A percentile compares a stretch with the other conserved stretches of the same genome.
These are phyloP conservation scores for Hypoxylon sp. DNA, from an alignment of 2,329 filamentous ascomycete species.

Conservation along the genomic window DNA sequence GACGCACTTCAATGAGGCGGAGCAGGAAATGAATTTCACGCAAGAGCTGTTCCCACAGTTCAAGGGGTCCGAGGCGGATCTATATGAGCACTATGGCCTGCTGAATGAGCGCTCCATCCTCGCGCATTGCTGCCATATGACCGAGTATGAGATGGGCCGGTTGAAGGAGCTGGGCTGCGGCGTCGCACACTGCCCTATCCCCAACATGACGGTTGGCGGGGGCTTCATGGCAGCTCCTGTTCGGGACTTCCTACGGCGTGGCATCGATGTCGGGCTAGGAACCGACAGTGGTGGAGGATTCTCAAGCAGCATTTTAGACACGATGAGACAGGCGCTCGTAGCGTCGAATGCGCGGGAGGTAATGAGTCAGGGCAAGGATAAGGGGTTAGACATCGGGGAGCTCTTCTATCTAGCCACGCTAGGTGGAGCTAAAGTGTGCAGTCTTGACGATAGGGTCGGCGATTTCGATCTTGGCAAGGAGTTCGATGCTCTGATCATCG, in stretches of 20 bases:
- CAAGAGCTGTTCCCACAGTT: conserved; percentile 69
- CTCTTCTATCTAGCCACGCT: conserved; percentile 73
- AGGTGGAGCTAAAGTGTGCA: conserved; percentile 72
- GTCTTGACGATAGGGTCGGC: conserved; percentile 68
- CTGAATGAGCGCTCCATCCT: conserved; percentile 71
- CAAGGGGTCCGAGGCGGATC: conserved; percentile 67
- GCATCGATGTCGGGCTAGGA: conserved; percentile 76
- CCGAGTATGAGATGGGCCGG: conserved; percentile 67
- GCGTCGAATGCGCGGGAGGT: conserved; percentile 65
- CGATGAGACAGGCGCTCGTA: conserved; percentile 72
- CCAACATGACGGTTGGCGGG: conserved; percentile 74
- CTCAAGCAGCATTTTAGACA: conserved; percentile 71
- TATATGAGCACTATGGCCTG: conserved; percentile 71
- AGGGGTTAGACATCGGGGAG: conserved; percentile 65
- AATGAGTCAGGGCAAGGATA: conserved; percentile 59
- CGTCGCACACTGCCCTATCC: conserved; percentile 74
- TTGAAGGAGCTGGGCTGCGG: conserved; percentile 67
- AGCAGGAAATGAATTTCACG: conserved; percentile 71
- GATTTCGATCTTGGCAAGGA: conserved; percentile 72
- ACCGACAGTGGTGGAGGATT: conserved; percentile 76
- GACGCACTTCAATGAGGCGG: conserved; percentile 77
- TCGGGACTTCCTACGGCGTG: conserved; percentile 68
- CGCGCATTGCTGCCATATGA: conserved; percentile 76
- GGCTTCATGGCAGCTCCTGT: conserved; percentile 75
- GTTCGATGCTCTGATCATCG: conserved; percentile 72